Conservation (phyloP, 306 rosid genomes). For the Quercus suber region DNA sequence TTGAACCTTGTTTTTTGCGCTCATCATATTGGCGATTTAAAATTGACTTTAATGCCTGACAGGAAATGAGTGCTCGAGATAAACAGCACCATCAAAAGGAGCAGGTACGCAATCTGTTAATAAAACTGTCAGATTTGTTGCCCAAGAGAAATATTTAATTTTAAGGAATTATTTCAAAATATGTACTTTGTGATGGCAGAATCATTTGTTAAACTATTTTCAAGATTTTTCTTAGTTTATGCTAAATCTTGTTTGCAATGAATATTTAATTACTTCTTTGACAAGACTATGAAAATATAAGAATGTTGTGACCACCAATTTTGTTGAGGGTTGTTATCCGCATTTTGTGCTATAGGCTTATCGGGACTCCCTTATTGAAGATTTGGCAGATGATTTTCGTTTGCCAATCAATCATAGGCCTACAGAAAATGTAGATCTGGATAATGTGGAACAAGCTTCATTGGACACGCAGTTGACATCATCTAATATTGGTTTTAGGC, state of each 20-base stretch:
- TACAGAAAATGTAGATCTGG: slow-evolving; percentile 92
- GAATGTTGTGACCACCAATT: slow-evolving; percentile 2
- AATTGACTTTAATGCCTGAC: slow-evolving; percentile 63
- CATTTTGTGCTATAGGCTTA: slow-evolving; percentile 31
- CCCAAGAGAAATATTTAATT: background rate
- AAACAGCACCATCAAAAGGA: slow-evolving; percentile 41
- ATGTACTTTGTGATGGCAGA: background rate
- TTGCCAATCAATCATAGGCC: slow-evolving; percentile 89
- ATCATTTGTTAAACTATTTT: background rate
- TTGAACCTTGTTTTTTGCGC: background rate
- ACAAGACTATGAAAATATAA: slow-evolving; percentile 5
- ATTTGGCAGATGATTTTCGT: slow-evolving; percentile 68
- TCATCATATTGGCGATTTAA: slow-evolving; percentile 20
- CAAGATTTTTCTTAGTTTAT: background rate
- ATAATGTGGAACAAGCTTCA: slow-evolving; percentile 94
- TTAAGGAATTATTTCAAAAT: background rate
- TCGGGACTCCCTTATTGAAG: slow-evolving; percentile 51
- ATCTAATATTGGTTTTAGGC: slow-evolving; percentile 88
- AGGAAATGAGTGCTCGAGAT: slow-evolving; percentile 43
- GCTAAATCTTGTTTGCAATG: background rate
- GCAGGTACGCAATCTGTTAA: slow-evolving; percentile 37
- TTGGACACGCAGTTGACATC: slow-evolving; percentile 76
- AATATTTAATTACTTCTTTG: background rate
- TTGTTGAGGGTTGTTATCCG: slow-evolving; percentile 8
- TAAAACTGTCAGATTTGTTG: background rate